A percentile compares a stretch with the other conserved stretches of the same genome.
phyloP scores from a whole-genome alignment of 1,139 yeast genomes.

The Saccharomyces hybrid region DNA sequence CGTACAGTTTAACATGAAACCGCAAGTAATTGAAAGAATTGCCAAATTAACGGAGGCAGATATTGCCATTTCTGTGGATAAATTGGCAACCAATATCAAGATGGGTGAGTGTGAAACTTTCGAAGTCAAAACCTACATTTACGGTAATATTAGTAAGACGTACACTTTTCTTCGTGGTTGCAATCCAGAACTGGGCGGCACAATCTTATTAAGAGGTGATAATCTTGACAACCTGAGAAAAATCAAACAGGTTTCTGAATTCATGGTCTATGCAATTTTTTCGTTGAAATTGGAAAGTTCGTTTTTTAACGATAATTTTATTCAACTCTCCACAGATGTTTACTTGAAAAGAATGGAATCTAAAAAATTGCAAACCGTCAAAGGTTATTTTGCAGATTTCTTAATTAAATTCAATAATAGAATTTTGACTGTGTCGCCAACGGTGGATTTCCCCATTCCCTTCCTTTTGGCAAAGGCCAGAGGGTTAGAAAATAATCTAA shows the following conservation, averaged over 20 bases:
- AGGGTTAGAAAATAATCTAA: constrained; percentile 42
- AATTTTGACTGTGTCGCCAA: constrained; percentile 65
- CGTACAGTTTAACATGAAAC: constrained; percentile 72
- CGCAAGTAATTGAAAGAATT: constrained; percentile 72
- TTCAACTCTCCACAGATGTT: constrained; percentile 39
- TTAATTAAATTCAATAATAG: constrained; percentile 45
- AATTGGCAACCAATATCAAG: constrained; percentile 48
- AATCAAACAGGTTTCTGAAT: constrained; percentile 72
- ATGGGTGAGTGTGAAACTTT: constrained; percentile 70
- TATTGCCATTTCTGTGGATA: constrained; percentile 60
- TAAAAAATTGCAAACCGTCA: constrained; percentile 8
- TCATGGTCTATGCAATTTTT: constrained; percentile 67
- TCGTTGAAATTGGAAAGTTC: constrained; percentile 77
- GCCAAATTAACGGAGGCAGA: constrained; percentile 80
- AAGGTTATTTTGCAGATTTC: constrained; percentile 41
- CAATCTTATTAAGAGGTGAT: constrained; percentile 75
- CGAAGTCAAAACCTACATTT: constrained; percentile 59
- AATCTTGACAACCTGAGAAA: constrained; percentile 51
- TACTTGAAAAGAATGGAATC: constrained; percentile 21
- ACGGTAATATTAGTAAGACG: constrained; percentile 53
- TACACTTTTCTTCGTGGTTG: constrained; percentile 75
- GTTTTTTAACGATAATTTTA: constrained; percentile 66
- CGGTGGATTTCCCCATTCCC: constrained; percentile 63
- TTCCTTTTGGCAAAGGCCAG: constrained; percentile 50
- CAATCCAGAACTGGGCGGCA: constrained; percentile 67